A percentile compares a stretch with the other conserved stretches of the same genome.
phyloP scores from a whole-genome alignment of 2,329 filamentous ascomycete genomes.

The Hymenotorrendiella dingleyae region DNA sequence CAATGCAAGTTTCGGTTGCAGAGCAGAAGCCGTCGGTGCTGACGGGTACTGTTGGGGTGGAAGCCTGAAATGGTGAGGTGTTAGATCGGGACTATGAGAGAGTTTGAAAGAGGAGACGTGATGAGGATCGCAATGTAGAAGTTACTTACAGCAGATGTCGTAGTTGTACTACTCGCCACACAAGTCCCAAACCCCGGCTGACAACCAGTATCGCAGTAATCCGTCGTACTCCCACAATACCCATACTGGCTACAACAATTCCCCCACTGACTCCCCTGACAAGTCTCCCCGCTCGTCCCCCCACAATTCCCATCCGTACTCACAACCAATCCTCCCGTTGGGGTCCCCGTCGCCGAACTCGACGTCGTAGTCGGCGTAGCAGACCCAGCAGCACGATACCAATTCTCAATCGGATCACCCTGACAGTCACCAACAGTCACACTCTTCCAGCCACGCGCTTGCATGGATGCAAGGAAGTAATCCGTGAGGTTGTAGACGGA shows the following conservation, averaged over 20 bases:
- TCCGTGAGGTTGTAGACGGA: conserved; percentile 33
- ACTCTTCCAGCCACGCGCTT: conserved; percentile 32
- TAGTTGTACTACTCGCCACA: neutral
- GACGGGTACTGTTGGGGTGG: conserved; percentile 2
- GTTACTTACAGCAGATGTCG: neutral
- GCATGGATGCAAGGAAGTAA: conserved; percentile 32
- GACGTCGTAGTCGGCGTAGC: conserved; percentile 1
- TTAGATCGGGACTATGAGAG: conserved; percentile 2
- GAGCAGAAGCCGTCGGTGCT: conserved; percentile 18
- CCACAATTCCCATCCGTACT: conserved; percentile 15
- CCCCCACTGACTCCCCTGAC: conserved; percentile 10
- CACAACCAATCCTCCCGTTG: neutral
- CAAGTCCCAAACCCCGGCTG: conserved; percentile 12
- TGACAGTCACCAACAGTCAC: conserved; percentile 44
- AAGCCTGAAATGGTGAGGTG: too few relatives aligned
- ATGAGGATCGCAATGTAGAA: neutral
- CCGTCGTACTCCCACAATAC: conserved; percentile 10
- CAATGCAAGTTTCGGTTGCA: conserved; percentile 17
- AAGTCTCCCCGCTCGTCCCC: conserved; percentile 6
- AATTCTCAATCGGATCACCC: conserved; percentile 36
- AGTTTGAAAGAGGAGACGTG: neutral
- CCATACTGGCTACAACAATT: conserved; percentile 16
- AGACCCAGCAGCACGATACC: conserved; percentile 33
- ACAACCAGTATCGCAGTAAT: conserved; percentile 14
- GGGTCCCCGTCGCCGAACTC: neutral